Percentiles rank a stretch among this genome's conserved stretches.
Conservation (phyloP, 352 stramenopile genomes). For the Phytophthora tubulina region DNA sequence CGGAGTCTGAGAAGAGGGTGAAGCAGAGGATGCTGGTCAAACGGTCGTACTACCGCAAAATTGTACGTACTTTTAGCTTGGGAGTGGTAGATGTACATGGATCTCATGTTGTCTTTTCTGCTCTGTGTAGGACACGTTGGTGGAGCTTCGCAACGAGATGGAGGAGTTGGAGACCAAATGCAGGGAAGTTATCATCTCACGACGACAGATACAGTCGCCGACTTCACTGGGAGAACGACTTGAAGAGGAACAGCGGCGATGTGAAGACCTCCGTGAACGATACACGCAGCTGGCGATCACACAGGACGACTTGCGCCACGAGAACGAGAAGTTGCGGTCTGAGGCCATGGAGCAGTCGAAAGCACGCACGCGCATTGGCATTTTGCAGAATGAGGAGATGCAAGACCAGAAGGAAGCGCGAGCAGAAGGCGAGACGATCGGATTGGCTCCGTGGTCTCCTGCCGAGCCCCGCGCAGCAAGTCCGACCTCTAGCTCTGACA, state of each 20-base stretch:
- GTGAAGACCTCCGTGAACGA: slow-evolving; percentile 52
- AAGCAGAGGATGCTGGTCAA: slow-evolving; percentile 80
- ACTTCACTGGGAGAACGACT: slow-evolving; percentile 10
- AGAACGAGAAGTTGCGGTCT: slow-evolving; percentile 65
- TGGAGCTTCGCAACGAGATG: slow-evolving; percentile 59
- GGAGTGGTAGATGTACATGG: background rate
- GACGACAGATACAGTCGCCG: slow-evolving; percentile 24
- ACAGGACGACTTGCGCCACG: slow-evolving; percentile 62
- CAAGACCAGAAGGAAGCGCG: slow-evolving; percentile 47
- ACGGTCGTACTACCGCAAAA: slow-evolving; percentile 80
- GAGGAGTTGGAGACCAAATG: slow-evolving; percentile 62
- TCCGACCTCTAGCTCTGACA: background rate
- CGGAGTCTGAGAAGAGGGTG: slow-evolving; percentile 66
- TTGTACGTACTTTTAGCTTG: slow-evolving; percentile 46
- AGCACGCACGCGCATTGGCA: slow-evolving; percentile 57
- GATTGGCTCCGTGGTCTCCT: slow-evolving; percentile 11
- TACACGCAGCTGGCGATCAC: slow-evolving; percentile 65
- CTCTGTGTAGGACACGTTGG: slow-evolving; percentile 58
- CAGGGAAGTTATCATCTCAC: slow-evolving; percentile 43
- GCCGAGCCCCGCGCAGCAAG: background rate
- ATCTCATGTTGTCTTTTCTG: background rate
- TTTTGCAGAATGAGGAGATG: slow-evolving; percentile 66
- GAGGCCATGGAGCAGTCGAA: slow-evolving; percentile 71
- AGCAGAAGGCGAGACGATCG: slow-evolving; percentile 26
- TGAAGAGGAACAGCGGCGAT: slow-evolving; percentile 32